Evolutionary conservation across 2,329 filamentous ascomycete species (phyloP), one percentile per base, ranked within the genome.

Genomic region (Hirsutella minnesotensis): DNA sequence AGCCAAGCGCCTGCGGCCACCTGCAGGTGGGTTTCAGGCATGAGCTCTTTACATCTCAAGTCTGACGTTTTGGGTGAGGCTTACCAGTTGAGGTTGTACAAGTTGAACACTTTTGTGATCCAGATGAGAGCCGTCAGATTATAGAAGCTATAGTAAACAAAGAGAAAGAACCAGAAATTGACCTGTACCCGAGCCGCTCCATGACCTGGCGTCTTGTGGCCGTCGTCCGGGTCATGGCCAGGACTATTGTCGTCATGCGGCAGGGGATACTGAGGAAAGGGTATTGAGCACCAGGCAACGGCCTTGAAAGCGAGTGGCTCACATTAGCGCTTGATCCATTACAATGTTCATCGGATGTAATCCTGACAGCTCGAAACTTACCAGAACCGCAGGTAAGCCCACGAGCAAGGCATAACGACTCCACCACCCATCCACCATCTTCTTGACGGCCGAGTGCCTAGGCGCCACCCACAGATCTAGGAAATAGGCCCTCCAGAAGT

Each of bases 91-190:
- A 83, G 64, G 47, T 73, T 77, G 65, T 83, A 83, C 19, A 83
- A 67, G 52, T 83, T 83, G 58, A 83, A 83, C 5, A 83, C 71
- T 54, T 82, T 83, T 39, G 79, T 83, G 55, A 83, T 81, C 77
- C 79, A 83, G 47, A 81, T 73, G 51, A 83, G 61, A 3, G 79
- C 79, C 4, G 77, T 80, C 20, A 82, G 54, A 55, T 79, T 82
- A 60, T 83, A 83, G 50, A 81, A 73, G 44, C 77, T 77, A 57
- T 83, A 83, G 62, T 82, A 83, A 44, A 81, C 73, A 39, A 81
- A 72, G 31, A 83, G 65, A 54, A 83, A 83, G 66, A 81, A 82
- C 79, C 79, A 83, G 54, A 83, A 83, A 62, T 80, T 81, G 50
- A 83, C 72, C 47, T 75, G 71, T 4, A 83, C 79, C 35, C 73